Evolutionary conservation across 1,284 basidiomycete species (phyloP).

Genomic region (Cystobasidium slooffiae): DNA sequence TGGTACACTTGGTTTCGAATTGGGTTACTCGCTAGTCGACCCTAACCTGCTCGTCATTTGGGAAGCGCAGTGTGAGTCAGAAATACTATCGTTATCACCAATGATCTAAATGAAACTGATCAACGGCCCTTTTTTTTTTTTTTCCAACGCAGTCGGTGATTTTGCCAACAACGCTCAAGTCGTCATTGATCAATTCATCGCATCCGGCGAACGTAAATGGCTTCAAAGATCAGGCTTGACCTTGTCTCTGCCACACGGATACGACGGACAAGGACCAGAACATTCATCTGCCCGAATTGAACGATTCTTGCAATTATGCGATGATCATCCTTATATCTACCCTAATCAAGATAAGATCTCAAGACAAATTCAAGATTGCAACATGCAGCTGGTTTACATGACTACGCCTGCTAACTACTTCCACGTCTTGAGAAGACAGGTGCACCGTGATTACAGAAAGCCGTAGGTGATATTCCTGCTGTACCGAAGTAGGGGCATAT

Average conservation of each 20-base stretch:
- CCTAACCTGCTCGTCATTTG: constrained; percentile 93
- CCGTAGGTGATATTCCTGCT: constrained; percentile 53
- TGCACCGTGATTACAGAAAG: constrained; percentile 94
- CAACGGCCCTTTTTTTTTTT: constrained; percentile 13
- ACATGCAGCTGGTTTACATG: constrained; percentile 98
- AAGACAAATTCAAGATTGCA: constrained; percentile 97
- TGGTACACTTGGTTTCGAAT: constrained; percentile 94
- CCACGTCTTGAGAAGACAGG: constrained; percentile 65
- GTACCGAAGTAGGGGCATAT: not conserved
- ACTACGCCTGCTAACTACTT: constrained; percentile 62
- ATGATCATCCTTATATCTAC: constrained; percentile 93
- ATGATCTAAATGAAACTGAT: not conserved
- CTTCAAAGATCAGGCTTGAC: constrained; percentile 92
- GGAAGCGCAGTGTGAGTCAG: constrained; percentile 67
- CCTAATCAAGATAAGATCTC: constrained; percentile 87
- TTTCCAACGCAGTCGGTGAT: constrained; percentile 70
- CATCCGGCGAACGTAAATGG: constrained; percentile 98
- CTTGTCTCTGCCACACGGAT: constrained; percentile 91
- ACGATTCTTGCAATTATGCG: constrained; percentile 95
- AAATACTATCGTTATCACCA: not conserved
- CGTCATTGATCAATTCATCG: constrained; percentile 99
- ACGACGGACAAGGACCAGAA: constrained; percentile 98
- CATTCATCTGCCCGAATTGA: constrained; percentile 96
- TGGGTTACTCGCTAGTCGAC: constrained; percentile 97
- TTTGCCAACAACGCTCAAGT: constrained; percentile 96